phyloP scores from a whole-genome alignment of 345 rosid species.

The Eucalyptus sideroxylon region DNA sequence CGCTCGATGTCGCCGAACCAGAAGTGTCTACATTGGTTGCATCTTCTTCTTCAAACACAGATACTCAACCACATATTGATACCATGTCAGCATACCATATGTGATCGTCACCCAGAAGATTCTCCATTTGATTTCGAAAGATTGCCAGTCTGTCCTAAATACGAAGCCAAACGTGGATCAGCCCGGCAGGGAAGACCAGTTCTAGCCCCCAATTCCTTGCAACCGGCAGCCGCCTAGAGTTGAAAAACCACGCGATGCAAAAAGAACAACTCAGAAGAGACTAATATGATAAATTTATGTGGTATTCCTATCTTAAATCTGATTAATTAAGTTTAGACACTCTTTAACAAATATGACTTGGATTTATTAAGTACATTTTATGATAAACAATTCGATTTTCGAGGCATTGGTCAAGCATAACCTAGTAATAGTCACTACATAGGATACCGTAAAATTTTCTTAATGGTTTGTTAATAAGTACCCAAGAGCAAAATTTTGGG shows the following conservation, averaged over 20 bases:
- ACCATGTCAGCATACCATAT: not conserved
- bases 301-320: not conserved
- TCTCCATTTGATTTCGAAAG: not conserved
- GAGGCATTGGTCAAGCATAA: no score
- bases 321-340: not conserved
- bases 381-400: no score
- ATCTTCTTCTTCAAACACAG: no score
- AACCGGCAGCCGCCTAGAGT: slow-evolving; percentile 67
- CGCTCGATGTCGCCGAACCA: rapidly evolving
- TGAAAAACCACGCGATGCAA: not conserved
- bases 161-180: slow-evolving; percentile 41
- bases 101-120: not conserved
- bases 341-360: no score
- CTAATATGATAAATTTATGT: not conserved
- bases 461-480: not conserved
- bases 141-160: not conserved
- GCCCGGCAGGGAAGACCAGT: slow-evolving; percentile 47
- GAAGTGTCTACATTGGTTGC: no score
- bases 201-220: slow-evolving; percentile 71
- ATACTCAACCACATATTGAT: no score
- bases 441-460: no score
- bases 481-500: not conserved
- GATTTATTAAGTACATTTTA: no score
- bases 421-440: no score
- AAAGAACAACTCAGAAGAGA: not conserved